Percentiles rank a stretch among this genome's conserved stretches.
These are phyloP conservation scores for Coniochaeta sp. DNA, from an alignment of 2,329 filamentous ascomycete genomes.

Conservation along the genomic window DNA sequence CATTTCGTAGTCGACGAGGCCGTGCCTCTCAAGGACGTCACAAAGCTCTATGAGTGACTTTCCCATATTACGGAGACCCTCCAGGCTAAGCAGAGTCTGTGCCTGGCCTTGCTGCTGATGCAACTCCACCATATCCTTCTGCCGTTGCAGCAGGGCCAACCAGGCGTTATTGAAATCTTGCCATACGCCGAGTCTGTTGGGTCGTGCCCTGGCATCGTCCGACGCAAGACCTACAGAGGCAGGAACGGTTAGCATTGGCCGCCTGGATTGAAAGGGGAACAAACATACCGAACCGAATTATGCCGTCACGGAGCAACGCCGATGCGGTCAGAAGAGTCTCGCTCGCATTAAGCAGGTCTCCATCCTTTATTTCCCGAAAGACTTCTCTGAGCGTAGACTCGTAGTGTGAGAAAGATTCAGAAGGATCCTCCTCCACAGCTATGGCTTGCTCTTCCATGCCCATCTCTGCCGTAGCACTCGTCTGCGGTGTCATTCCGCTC, in stretches of 20 bases:
- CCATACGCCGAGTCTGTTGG: slow-evolving; percentile 83
- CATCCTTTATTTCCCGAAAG: slow-evolving; percentile 61
- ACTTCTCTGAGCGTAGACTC: slow-evolving; percentile 56
- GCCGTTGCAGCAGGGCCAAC: slow-evolving; percentile 75
- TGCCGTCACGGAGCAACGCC: slow-evolving; percentile 48
- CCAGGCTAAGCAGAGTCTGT: slow-evolving; percentile 59
- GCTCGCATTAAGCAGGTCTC: slow-evolving; percentile 40
- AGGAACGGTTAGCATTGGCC: background rate
- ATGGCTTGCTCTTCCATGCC: slow-evolving; percentile 53
- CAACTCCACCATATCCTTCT: slow-evolving; percentile 66
- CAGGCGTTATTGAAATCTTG: slow-evolving; percentile 91
- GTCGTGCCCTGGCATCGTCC: slow-evolving; percentile 65
- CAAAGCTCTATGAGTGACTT: slow-evolving; percentile 76
- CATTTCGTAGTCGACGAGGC: slow-evolving; percentile 96
- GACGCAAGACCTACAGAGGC: slow-evolving; percentile 64
- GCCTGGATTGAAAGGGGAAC: slow-evolving; percentile 13
- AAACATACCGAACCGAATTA: slow-evolving; percentile 43
- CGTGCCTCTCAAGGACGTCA: slow-evolving; percentile 80
- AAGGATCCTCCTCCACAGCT: slow-evolving; percentile 45
- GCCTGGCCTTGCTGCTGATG: slow-evolving; percentile 48
- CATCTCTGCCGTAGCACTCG: slow-evolving; percentile 31
- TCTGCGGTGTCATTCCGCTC: slow-evolving; percentile 35
- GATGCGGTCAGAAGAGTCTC: slow-evolving; percentile 46
- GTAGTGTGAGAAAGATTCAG: slow-evolving; percentile 63
- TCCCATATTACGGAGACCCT: slow-evolving; percentile 70